phyloP scores from a whole-genome alignment of 306 rosid species.

The Hylodesmum podocarpum region DNA sequence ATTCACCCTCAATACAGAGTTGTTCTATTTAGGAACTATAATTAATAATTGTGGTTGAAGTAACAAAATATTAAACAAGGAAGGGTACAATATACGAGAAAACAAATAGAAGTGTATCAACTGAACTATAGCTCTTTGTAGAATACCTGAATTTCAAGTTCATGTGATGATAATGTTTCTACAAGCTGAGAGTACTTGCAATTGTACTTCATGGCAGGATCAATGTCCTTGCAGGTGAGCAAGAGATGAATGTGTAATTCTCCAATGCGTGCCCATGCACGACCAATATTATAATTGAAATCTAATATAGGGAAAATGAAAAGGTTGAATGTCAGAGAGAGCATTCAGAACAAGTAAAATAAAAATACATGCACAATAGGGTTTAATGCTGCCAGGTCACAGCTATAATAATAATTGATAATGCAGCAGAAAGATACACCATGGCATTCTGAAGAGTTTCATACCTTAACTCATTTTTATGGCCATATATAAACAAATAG shows the following conservation, averaged over 20 bases:
- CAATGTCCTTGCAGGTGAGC: constrained; percentile 69
- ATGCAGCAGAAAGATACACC: background rate
- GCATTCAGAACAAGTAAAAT: background rate
- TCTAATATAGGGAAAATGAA: constrained; percentile 32
- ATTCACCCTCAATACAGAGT: background rate
- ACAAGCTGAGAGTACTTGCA: constrained; percentile 60
- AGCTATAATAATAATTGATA: background rate
- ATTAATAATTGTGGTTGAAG: background rate
- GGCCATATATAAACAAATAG: background rate
- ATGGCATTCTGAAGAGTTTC: too few relatives aligned
- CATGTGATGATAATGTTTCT: constrained; percentile 63
- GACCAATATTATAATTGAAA: constrained; percentile 53
- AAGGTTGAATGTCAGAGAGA: background rate
- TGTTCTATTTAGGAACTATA: background rate
- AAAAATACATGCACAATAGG: background rate
- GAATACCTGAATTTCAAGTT: constrained; percentile 83
- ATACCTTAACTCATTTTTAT: background rate
- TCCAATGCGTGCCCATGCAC: constrained; percentile 77
- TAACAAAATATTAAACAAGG: background rate
- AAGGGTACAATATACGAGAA: background rate
- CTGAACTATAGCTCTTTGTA: background rate
- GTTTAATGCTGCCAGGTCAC: background rate
- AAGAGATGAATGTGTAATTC: constrained; percentile 69
- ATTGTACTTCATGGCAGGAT: constrained; percentile 79
- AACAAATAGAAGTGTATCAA: background rate